Conservation (phyloP, 2,329 filamentous ascomycete genomes). For the Hymenoscyphus scutula region DNA sequence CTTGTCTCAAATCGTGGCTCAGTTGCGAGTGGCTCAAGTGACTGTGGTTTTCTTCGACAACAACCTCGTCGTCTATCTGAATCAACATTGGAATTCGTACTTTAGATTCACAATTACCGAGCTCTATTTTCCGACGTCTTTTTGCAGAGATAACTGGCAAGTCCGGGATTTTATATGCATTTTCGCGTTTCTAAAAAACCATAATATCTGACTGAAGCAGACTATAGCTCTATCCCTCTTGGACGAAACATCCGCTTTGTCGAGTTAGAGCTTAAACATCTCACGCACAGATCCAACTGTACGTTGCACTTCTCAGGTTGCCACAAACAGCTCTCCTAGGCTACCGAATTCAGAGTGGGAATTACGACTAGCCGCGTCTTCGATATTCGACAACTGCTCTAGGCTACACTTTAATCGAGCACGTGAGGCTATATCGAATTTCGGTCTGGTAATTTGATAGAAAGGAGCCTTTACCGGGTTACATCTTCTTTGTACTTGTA, state of each 20-base stretch:
- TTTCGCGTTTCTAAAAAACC: not conserved
- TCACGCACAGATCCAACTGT: not conserved
- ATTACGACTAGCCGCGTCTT: slow-evolving; percentile 1
- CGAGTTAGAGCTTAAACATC: not conserved
- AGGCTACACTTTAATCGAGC: not conserved
- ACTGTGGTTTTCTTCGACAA: not conserved
- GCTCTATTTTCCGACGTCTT: not conserved
- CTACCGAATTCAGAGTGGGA: not conserved
- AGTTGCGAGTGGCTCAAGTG: not conserved
- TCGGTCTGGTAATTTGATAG: not conserved
- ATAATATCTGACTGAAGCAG: not conserved
- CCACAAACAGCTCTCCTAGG: not conserved
- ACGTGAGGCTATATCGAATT: not conserved
- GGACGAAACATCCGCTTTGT: not conserved
- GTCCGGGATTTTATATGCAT: not conserved
- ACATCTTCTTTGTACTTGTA: no score
- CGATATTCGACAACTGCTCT: not conserved
- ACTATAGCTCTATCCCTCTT: not conserved
- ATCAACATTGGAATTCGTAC: not conserved
- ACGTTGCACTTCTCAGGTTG: not conserved
- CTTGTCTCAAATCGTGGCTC: slow-evolving; percentile 8
- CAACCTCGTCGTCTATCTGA: not conserved
- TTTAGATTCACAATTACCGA: not conserved
- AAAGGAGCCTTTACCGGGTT: no score
- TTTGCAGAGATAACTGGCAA: not conserved